A percentile compares a stretch with the other conserved stretches of the same genome.
Evolutionary conservation across 352 stramenopile genomes (phyloP).

Genomic region (Globisporangium apiculatum): DNA sequence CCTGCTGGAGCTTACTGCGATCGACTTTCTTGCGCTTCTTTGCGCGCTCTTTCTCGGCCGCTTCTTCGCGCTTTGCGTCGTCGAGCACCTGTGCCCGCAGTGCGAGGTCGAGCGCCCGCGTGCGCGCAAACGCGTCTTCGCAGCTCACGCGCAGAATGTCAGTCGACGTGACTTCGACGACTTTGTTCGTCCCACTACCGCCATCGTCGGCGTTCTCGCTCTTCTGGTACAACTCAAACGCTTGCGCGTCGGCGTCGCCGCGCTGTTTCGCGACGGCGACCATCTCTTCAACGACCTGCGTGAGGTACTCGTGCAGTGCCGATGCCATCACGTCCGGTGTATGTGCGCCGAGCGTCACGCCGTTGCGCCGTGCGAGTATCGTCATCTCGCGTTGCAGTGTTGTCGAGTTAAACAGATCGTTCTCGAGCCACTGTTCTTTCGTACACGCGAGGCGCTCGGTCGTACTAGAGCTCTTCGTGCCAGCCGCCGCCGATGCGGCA

Average conservation of each 20-base stretch:
- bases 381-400: conserved; percentile 56
- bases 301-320: conserved; percentile 79
- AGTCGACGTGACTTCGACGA: conserved; percentile 55
- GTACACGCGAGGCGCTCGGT: conserved; percentile 49
- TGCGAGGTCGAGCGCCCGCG: conserved; percentile 58
- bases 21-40: conserved; percentile 88
- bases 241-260: conserved; percentile 39
- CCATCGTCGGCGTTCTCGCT: conserved; percentile 17
- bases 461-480: conserved; percentile 6
- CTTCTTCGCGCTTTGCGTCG: conserved; percentile 71
- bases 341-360: conserved; percentile 44
- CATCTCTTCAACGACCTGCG: conserved; percentile 85
- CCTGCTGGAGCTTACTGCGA: conserved; percentile 62
- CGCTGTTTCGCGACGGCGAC: conserved; percentile 75
- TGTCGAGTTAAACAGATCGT: conserved; percentile 75
- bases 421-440: conserved; percentile 75
- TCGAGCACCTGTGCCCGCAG: conserved; percentile 59
- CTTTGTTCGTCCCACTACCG: conserved; percentile 6
- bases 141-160: conserved; percentile 83
- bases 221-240: conserved; percentile 43
- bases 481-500: not conserved
- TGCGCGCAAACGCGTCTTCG: conserved; percentile 65
- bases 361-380: conserved; percentile 30
- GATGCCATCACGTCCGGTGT: conserved; percentile 79
- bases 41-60: conserved; percentile 64